A percentile compares a stretch with the other conserved stretches of the same genome.
Evolutionary conservation across 352 stramenopile genomes (phyloP).

Genomic region (Globisporangium perplexum): DNA sequence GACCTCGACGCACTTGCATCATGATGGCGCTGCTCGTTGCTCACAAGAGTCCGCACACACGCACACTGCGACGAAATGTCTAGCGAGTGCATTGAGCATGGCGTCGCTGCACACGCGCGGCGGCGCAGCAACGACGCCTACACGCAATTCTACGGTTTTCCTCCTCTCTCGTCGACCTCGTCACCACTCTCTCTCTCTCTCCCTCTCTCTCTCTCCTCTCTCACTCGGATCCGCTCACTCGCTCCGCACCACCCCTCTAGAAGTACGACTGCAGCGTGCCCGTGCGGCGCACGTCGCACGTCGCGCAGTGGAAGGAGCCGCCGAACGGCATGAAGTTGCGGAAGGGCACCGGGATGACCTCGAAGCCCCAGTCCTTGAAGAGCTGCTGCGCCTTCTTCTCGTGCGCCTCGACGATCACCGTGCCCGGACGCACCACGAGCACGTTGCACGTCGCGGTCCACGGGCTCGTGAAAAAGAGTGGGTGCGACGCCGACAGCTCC

Average conservation of each 20-base stretch:
- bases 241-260: conserved; percentile 17
- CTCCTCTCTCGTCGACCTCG: background rate
- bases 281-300: conserved; percentile 78
- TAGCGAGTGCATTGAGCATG: background rate
- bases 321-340: conserved; percentile 90
- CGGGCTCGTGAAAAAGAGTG: conserved; percentile 87
- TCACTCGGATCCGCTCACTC: too few relatives aligned
- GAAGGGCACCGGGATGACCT: conserved; percentile 85
- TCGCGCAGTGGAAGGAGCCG: conserved; percentile 88
- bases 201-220: background rate
- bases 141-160: background rate
- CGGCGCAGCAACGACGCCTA: background rate
- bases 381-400: conserved; percentile 74
- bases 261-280: conserved; percentile 87
- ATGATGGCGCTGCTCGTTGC: too few relatives aligned
- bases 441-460: conserved; percentile 91
- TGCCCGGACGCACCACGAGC: conserved; percentile 74
- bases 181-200: background rate
- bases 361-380: conserved; percentile 88
- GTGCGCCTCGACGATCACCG: conserved; percentile 81
- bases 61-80: background rate
- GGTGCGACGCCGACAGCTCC: conserved; percentile 69
- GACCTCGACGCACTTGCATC: too few relatives aligned
- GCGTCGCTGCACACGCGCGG: too few relatives aligned
- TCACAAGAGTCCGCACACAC: background rate